Conservation (phyloP, 768 basidiomycete genomes). For the Suillus lakei region DNA sequence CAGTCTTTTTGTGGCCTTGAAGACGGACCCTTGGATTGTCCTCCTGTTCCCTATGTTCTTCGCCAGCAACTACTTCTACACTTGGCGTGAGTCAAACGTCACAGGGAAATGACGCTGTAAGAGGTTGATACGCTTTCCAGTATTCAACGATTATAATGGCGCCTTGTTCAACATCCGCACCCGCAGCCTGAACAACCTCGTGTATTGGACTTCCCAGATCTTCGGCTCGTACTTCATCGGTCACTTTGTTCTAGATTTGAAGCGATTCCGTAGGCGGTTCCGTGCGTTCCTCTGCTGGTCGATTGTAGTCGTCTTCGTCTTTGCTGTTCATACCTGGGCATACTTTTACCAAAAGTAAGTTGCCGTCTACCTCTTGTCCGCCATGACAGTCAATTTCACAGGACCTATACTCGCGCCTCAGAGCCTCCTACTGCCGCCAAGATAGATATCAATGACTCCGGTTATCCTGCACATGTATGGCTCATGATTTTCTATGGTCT, state of each 20-base stretch:
- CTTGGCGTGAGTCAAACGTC: conserved; percentile 59
- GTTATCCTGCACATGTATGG: not conserved
- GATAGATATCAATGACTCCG: conserved; percentile 4
- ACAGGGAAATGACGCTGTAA: not conserved
- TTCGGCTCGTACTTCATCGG: conserved; percentile 71
- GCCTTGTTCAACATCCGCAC: conserved; percentile 75
- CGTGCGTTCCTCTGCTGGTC: conserved; percentile 47
- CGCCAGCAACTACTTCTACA: conserved; percentile 77
- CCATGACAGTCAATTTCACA: not conserved
- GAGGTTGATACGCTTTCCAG: conserved; percentile 34
- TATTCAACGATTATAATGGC: conserved; percentile 76
- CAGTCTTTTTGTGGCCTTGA: conserved; percentile 66
- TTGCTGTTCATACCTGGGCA: conserved; percentile 30
- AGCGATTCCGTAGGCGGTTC: conserved; percentile 39
- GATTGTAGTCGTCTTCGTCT: conserved; percentile 40
- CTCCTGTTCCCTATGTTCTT: conserved; percentile 82
- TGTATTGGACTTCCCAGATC: conserved; percentile 78
- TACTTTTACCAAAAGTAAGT: conserved; percentile 45
- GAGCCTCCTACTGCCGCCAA: conserved; percentile 12
- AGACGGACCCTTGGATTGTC: conserved; percentile 67
- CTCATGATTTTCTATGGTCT: conserved; percentile 13
- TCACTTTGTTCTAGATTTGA: conserved; percentile 40
- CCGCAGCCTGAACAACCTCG: conserved; percentile 70
- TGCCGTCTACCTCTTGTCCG: conserved; percentile 2
- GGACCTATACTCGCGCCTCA: conserved; percentile 7